These are phyloP conservation scores for Udeniomyces megalosporus DNA, from an alignment of 768 basidiomycete genomes.

Conservation along the genomic window DNA sequence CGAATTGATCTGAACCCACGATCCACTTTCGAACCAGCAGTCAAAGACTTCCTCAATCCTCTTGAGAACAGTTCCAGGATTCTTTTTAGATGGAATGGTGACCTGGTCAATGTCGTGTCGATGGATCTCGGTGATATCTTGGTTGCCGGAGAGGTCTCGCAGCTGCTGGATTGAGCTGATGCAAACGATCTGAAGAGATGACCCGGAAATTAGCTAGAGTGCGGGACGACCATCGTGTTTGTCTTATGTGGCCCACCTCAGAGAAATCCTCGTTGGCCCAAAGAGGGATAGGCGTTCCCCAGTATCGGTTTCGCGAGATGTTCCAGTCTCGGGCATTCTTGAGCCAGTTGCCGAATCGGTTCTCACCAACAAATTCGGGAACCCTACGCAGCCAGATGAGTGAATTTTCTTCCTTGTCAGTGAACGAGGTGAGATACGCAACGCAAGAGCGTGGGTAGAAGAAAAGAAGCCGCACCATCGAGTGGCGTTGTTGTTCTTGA, in stretches of 20 bases:
- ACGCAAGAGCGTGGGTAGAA: neutral
- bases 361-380: slow-evolving; percentile 74
- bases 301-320: slow-evolving; percentile 94
- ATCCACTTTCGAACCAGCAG: slow-evolving; percentile 99
- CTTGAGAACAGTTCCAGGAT: slow-evolving; percentile 59
- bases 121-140: slow-evolving; percentile 75
- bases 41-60: slow-evolving; percentile 98
- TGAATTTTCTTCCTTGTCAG: neutral
- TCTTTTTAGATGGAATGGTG: slow-evolving; percentile 79
- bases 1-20: slow-evolving; percentile 36
- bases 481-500: slow-evolving; percentile 76
- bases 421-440: neutral
- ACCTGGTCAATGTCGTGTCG: slow-evolving; percentile 89
- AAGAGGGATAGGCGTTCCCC: slow-evolving; percentile 93
- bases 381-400: slow-evolving; percentile 69
- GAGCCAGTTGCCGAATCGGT: slow-evolving; percentile 92
- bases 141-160: slow-evolving; percentile 65
- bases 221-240: no score
- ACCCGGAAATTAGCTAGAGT: neutral
- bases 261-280: slow-evolving; percentile 88
- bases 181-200: slow-evolving; percentile 47
- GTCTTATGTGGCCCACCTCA: slow-evolving; percentile 53
- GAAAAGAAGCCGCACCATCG: slow-evolving; percentile 45
- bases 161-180: slow-evolving; percentile 78
- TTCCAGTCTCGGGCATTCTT: slow-evolving; percentile 99